A percentile compares a stretch with the other conserved stretches of the same genome.
phyloP scores from a whole-genome alignment of 345 rosid species.

The Xanthoceras sorbifolium region DNA sequence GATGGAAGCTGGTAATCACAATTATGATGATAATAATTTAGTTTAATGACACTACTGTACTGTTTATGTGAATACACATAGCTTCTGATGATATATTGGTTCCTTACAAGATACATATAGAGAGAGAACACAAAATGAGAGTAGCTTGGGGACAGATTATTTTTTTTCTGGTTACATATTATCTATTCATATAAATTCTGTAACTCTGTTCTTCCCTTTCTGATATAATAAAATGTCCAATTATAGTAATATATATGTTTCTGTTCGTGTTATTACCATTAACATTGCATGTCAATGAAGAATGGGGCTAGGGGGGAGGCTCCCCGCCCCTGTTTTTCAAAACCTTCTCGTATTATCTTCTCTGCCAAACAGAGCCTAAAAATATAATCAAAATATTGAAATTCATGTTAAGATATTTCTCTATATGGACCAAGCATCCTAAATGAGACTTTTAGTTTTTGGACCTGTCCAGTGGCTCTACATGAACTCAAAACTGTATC shows the following conservation, averaged over 20 bases:
- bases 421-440: background rate
- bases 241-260: too few species aligned
- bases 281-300: too few species aligned
- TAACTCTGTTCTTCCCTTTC: background rate
- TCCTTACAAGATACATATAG: background rate
- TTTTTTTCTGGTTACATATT: background rate
- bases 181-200: background rate
- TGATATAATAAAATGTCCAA: background rate
- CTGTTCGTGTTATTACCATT: too few species aligned
- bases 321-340: too few species aligned
- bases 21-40: too few species aligned
- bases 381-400: too few species aligned
- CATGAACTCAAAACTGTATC: background rate
- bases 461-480: background rate
- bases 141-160: background rate
- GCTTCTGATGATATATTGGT: background rate
- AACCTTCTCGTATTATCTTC: too few species aligned
- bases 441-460: background rate
- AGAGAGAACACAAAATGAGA: background rate
- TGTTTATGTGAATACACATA: slow-evolving; percentile 6
- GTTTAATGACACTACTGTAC: background rate
- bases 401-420: too few species aligned
- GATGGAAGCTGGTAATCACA: slow-evolving; percentile 52
- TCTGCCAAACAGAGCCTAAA: too few species aligned
- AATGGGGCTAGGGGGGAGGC: too few species aligned